Conservation (phyloP, 495 filamentous ascomycete species). For the Penicillium nucicola region DNA sequence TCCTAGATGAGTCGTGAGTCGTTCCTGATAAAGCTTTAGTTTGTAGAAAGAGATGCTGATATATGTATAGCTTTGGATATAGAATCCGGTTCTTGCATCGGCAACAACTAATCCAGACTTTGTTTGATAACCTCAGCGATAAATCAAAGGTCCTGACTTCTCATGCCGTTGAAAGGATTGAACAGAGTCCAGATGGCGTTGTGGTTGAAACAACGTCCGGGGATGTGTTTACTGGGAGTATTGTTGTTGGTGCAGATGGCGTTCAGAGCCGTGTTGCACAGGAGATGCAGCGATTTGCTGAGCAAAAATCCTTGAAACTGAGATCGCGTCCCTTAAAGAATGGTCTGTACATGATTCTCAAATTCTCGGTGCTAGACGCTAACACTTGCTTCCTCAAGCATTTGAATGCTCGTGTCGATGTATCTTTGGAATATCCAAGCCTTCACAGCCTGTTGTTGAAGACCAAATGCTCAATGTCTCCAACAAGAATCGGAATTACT, state of each 20-base stretch:
- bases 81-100: constrained; percentile 29
- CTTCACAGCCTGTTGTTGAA: background rate
- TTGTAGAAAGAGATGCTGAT: background rate
- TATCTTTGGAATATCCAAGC: too few species aligned
- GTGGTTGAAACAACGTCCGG: constrained; percentile 36
- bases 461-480: constrained; percentile 1
- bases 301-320: background rate
- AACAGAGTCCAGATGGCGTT: constrained; percentile 18
- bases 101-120: constrained; percentile 22
- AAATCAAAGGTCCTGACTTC: constrained; percentile 31
- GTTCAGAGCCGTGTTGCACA: constrained; percentile 40
- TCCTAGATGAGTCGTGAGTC: background rate
- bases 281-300: constrained; percentile 34
- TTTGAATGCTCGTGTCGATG: too few species aligned
- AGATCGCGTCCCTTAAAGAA: background rate
- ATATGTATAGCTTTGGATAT: constrained; percentile 19
- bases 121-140: constrained; percentile 32
- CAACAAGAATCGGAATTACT: constrained; percentile 15
- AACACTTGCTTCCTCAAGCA: too few species aligned
- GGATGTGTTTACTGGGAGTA: constrained; percentile 30
- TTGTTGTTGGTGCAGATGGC: constrained; percentile 51
- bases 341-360: constrained; percentile 21
- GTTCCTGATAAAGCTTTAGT: background rate
- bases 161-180: constrained; percentile 31
- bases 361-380: background rate